Conservation (phyloP, 495 filamentous ascomycete species). For the Penicillium psychrofluorescens region DNA sequence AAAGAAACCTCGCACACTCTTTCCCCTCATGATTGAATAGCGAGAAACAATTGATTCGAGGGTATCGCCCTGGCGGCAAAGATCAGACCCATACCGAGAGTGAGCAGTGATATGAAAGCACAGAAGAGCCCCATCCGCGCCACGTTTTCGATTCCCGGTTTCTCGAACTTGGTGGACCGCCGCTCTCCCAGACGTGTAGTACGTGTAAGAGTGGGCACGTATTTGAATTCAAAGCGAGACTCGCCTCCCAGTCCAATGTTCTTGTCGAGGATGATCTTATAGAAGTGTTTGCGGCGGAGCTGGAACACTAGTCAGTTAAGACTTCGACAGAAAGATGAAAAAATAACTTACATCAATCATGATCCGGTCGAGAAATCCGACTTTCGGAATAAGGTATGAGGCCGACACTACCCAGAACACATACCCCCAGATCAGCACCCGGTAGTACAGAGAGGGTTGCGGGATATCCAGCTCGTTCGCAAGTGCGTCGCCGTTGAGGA, state of each 20-base stretch:
- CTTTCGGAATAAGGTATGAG: constrained; percentile 46
- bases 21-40: background rate
- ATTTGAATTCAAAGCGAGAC: constrained; percentile 57
- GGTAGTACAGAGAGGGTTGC: constrained; percentile 48
- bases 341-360: constrained; percentile 42
- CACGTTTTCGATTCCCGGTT: constrained; percentile 20
- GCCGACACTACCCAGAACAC: constrained; percentile 55
- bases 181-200: constrained; percentile 26
- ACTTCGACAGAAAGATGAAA: background rate
- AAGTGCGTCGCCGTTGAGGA: constrained; percentile 61
- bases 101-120: constrained; percentile 11
- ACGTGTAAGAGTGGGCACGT: constrained; percentile 45
- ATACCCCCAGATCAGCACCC: constrained; percentile 56
- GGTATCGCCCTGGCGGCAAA: constrained; percentile 16
- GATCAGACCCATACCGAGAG: constrained; percentile 12
- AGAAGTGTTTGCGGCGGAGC: constrained; percentile 46
- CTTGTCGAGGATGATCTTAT: constrained; percentile 45
- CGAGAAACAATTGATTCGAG: constrained; percentile 5
- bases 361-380: constrained; percentile 50
- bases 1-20: too few relatives aligned
- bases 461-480: constrained; percentile 53
- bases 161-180: constrained; percentile 12
- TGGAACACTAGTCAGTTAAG: constrained; percentile 4
- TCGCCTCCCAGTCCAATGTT: constrained; percentile 51
- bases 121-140: constrained; percentile 22